These are phyloP conservation scores for Vachellia collinsii DNA, from an alignment of 306 rosid species.

Conservation along the genomic window DNA sequence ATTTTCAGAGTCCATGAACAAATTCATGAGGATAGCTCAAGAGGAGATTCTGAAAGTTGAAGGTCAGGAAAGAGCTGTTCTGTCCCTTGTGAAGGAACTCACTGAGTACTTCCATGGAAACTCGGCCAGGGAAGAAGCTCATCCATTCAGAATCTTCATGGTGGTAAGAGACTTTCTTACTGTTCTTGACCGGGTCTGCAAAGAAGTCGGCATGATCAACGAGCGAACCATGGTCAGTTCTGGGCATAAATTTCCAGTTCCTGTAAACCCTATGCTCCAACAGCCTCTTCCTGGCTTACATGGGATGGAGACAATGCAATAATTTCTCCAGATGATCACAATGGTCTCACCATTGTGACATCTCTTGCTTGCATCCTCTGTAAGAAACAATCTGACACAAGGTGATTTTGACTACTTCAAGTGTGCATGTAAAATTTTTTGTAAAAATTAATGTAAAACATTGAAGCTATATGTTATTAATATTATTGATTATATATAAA, in stretches of 20 bases:
- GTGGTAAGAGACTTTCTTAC: conserved; percentile 87
- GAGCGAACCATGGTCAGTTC: conserved; percentile 80
- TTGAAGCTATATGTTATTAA: conserved; percentile 51
- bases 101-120: conserved; percentile 96
- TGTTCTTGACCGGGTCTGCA: conserved; percentile 84
- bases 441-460: conserved; percentile 73
- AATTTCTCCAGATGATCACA: conserved; percentile 64
- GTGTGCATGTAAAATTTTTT: conserved; percentile 37
- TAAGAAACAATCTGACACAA: conserved; percentile 51
- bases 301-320: conserved; percentile 45
- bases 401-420: conserved; percentile 50
- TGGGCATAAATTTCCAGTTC: conserved; percentile 87
- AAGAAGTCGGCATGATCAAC: conserved; percentile 86
- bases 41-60: conserved; percentile 76
- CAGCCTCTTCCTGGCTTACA: conserved; percentile 65
- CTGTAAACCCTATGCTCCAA: conserved; percentile 85
- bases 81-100: conserved; percentile 90
- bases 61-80: conserved; percentile 89
- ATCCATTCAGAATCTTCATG: conserved; percentile 92
- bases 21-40: conserved; percentile 75
- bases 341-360: conserved; percentile 25
- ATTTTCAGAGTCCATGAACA: conserved; percentile 75
- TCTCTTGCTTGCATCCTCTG: conserved; percentile 46
- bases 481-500: conserved; percentile 54
- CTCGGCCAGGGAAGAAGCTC: conserved; percentile 94